These are phyloP conservation scores for Pichia rugopelliculosa DNA, from an alignment of 805 yeast species.

Conservation along the genomic window DNA sequence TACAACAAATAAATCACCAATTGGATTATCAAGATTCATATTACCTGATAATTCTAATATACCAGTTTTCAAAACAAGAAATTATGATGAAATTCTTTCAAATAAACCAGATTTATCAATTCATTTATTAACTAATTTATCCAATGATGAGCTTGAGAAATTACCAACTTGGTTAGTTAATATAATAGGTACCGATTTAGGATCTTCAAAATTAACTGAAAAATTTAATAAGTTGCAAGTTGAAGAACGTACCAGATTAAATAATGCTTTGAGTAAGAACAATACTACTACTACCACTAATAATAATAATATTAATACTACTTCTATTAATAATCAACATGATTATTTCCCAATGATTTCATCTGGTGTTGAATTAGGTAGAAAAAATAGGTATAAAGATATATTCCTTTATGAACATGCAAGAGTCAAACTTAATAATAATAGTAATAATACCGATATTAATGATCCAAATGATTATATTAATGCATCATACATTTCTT, in stretches of 20 bases:
- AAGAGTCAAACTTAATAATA: slow-evolving; percentile 49
- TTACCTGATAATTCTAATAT: slow-evolving; percentile 38
- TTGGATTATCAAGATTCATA: slow-evolving; percentile 44
- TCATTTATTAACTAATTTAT: slow-evolving; percentile 19
- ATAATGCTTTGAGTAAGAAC: slow-evolving; percentile 32
- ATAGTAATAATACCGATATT: slow-evolving; percentile 8
- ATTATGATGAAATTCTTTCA: slow-evolving; percentile 45
- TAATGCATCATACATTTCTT: slow-evolving; percentile 71
- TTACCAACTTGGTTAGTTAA: slow-evolving; percentile 52
- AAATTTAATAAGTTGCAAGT: slow-evolving; percentile 62
- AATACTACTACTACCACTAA: slow-evolving; percentile 3
- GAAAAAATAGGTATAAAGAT: slow-evolving; percentile 81
- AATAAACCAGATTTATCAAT: slow-evolving; percentile 22
- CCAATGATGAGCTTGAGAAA: slow-evolving; percentile 15
- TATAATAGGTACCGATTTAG: slow-evolving; percentile 30
- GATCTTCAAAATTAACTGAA: slow-evolving; percentile 36
- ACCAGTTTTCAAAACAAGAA: slow-evolving; percentile 41
- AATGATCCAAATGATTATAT: slow-evolving; percentile 44
- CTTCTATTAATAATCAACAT: not conserved
- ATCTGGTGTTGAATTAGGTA: slow-evolving; percentile 74
- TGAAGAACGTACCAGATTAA: slow-evolving; percentile 61
- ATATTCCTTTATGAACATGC: slow-evolving; percentile 83
- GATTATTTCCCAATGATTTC: slow-evolving; percentile 31
- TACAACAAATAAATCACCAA: slow-evolving; percentile 5
- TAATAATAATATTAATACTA: not conserved